A percentile compares a stretch with the other conserved stretches of the same genome.
Conservation (phyloP, 2,329 filamentous ascomycete species). For the Fusarium algeriense region DNA sequence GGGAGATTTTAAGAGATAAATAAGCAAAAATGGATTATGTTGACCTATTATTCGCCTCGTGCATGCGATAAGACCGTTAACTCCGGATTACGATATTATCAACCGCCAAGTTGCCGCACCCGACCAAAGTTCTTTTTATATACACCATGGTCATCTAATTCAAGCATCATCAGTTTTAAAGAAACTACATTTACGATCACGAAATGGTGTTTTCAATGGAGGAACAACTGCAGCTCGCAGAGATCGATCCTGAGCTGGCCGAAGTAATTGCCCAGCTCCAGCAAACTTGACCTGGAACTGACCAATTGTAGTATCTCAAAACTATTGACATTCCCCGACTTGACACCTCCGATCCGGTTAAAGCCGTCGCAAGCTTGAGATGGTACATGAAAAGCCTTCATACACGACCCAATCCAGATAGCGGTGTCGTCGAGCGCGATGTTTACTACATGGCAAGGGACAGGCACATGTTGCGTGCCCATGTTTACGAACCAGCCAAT, state of each 20-base stretch:
- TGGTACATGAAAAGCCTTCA: conserved; percentile 8
- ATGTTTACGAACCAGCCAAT: background rate
- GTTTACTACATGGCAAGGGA: background rate
- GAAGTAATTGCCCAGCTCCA: background rate
- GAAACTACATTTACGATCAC: background rate
- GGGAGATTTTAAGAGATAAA: too few species aligned
- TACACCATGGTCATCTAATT: background rate
- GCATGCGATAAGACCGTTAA: background rate
- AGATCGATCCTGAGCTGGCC: background rate
- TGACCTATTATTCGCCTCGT: background rate
- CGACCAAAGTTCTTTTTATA: background rate
- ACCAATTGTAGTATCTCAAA: background rate
- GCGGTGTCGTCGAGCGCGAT: background rate
- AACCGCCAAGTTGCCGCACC: accelerated
- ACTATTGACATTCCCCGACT: background rate
- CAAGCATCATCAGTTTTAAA: too few species aligned
- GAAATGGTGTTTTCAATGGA: background rate
- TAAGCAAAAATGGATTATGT: background rate
- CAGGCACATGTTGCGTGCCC: background rate
- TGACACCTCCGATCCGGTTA: background rate
- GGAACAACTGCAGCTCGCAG: background rate
- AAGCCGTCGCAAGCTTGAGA: background rate
- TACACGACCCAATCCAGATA: background rate
- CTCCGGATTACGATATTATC: background rate
- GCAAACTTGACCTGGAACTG: accelerated